Base-by-base conservation (phyloP, 108 stramenopile genomes). In the Pinguiococcus pyrenoidosus region DNA sequence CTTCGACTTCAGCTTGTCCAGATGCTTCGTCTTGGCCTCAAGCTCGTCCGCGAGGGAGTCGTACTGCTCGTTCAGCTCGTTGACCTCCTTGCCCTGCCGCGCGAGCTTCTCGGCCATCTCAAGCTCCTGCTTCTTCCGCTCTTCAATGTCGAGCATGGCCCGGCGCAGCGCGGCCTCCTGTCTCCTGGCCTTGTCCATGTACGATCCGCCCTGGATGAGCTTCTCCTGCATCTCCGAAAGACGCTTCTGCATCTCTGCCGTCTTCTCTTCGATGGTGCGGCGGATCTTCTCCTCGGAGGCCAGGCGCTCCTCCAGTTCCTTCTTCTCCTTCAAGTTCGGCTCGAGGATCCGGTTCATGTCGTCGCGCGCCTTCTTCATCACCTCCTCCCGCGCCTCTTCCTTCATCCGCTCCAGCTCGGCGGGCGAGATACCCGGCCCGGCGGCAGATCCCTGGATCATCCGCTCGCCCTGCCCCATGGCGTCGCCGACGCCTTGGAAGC, bases 211-310 rank as follows among this genome's bases (percentile, higher is more conserved):
- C 38, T 71, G 54, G 4, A 87, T 74, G 12, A 89, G 66, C 62
- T 83, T 76, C 32, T 76, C 75, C 58, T 87, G 79, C 88, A 89
- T 87, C 21, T 74, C 76, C 20, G 56, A 43, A 6, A 89, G 73
- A 26, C 79, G 58, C 45, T 77, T 65, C 60, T 85, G 82, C 14
- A 77, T 74, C 33, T 69, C 60, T 35, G 30, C 30, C 6, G 30
- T 8, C 6, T 4, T 4, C 6, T 4, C 30, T 4, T 8, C 4
- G 6, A 8, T 32, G 6, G 30, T 32, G 30, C 30, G 4, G 30
- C 30, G 30, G 4, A 32, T 32, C 44, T 76, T 61, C 22, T 65
- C 60, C 60, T 89, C 83, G 6, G 55, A 61, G 34, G 79, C 66
- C 21, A 89, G 76, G 43, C 69, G 76, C 38, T 66, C 64, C 44